Evolutionary conservation across 179 eudicot genomes (phyloP).

Genomic region (Drosera spatulata): DNA sequence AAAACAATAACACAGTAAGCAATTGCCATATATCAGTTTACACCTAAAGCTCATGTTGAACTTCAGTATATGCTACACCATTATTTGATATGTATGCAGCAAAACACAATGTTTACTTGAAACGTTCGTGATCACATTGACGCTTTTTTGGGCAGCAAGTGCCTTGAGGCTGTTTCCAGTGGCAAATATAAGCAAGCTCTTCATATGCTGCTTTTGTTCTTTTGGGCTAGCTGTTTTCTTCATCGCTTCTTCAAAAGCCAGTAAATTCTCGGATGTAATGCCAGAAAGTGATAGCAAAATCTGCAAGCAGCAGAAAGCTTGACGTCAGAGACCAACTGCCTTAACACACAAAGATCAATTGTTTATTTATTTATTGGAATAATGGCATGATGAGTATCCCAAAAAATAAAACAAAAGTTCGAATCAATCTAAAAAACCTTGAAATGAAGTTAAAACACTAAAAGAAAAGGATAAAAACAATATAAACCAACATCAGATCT

Average conservation of each 20-base stretch:
- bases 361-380: neutral
- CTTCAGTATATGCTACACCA: neutral
- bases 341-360: neutral
- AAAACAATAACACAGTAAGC: neutral
- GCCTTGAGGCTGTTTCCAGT: constrained; percentile 88
- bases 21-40: neutral
- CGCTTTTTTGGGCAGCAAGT: constrained; percentile 71
- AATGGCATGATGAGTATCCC: too few species aligned
- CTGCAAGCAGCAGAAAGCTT: constrained; percentile 27
- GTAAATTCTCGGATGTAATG: constrained; percentile 60
- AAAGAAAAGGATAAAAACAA: too few species aligned
- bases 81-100: too few species aligned
- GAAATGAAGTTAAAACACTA: too few species aligned
- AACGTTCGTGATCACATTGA: constrained; percentile 85
- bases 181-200: constrained; percentile 63
- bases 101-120: constrained; percentile 30
- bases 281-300: constrained; percentile 82
- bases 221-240: constrained; percentile 78
- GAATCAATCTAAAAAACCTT: too few species aligned
- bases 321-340: neutral
- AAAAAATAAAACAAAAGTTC: too few species aligned
- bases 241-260: constrained; percentile 91
- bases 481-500: too few species aligned
- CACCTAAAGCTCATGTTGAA: neutral
- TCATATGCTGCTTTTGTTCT: constrained; percentile 94